These are phyloP conservation scores for Pyricularia pennisetigena DNA, from an alignment of 2,329 filamentous ascomycete species.

Conservation along the genomic window DNA sequence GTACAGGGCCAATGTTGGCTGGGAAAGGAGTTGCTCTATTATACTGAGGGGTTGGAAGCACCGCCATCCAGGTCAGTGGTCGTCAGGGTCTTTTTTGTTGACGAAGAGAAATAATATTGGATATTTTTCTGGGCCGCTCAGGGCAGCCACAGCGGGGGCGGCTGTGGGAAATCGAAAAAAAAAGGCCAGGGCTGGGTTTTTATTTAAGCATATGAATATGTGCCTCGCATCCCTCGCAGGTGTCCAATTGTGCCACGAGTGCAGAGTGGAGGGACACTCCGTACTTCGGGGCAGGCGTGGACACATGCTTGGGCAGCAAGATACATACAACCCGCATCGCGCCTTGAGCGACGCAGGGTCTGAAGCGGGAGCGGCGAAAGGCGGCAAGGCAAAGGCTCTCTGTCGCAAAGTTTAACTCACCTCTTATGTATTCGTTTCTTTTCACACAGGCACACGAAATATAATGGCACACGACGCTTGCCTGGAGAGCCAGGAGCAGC, in stretches of 20 bases:
- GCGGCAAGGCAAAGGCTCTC: background rate
- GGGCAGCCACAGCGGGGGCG: background rate
- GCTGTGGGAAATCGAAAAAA: background rate
- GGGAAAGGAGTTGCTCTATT: background rate
- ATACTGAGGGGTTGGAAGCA: background rate
- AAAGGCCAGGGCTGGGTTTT: background rate
- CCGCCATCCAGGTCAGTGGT: background rate
- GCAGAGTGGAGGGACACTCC: background rate
- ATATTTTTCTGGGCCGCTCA: background rate
- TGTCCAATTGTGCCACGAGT: background rate
- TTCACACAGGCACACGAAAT: slow-evolving; percentile 1
- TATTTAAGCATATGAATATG: background rate
- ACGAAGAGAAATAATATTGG: background rate
- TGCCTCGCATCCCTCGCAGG: background rate
- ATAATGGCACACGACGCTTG: slow-evolving; percentile 25
- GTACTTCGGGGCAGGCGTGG: background rate
- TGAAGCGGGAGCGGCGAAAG: background rate
- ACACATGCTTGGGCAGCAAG: background rate
- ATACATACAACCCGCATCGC: background rate
- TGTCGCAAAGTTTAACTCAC: slow-evolving; percentile 4
- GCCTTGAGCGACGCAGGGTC: background rate
- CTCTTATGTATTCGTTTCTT: background rate
- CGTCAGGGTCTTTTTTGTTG: background rate
- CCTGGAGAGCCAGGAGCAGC: slow-evolving; percentile 36
- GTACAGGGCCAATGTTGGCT: slow-evolving; percentile 23